A percentile compares a stretch with the other conserved stretches of the same genome.
Evolutionary conservation across 306 rosid genomes (phyloP).

Genomic region (Prosopis cineraria): DNA sequence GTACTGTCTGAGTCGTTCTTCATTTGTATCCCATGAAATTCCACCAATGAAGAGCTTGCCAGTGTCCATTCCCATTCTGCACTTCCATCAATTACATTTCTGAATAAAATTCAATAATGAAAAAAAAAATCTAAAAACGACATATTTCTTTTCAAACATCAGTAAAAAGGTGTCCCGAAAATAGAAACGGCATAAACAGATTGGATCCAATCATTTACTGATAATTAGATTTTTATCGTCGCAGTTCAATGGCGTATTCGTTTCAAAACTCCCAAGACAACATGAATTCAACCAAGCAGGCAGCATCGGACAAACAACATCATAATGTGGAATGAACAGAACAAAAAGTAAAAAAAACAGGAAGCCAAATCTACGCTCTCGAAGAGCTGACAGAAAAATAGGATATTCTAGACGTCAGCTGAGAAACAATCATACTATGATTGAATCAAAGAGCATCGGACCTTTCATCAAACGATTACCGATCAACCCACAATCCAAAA

Average conservation of each 20-base stretch:
- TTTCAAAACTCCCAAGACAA: conserved; percentile 10
- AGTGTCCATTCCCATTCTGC: conserved; percentile 75
- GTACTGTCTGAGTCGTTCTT: conserved; percentile 62
- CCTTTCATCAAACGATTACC: conserved; percentile 37
- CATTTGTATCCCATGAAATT: conserved; percentile 72
- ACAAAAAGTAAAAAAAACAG: conserved; percentile 20
- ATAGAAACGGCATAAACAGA: conserved; percentile 22
- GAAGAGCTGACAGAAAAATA: conserved; percentile 38
- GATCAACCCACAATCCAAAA: conserved; percentile 53
- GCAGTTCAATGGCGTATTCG: conserved; percentile 28
- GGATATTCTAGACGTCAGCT: conserved; percentile 25
- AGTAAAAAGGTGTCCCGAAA: conserved; percentile 26
- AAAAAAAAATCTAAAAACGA: neutral
- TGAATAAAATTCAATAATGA: conserved; percentile 25
- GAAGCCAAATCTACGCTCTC: conserved; percentile 45
- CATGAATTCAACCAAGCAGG: conserved; percentile 41
- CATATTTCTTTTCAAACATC: conserved; percentile 17
- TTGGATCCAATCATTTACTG: conserved; percentile 40
- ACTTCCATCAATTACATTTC: conserved; percentile 33
- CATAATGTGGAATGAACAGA: conserved; percentile 44
- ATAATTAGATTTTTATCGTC: neutral
- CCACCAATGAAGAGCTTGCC: conserved; percentile 91
- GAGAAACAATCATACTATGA: conserved; percentile 18
- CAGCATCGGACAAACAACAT: conserved; percentile 31
- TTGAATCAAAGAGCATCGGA: conserved; percentile 41